phyloP scores from a whole-genome alignment of 1,139 yeast genomes.

The Pichia terricola region DNA sequence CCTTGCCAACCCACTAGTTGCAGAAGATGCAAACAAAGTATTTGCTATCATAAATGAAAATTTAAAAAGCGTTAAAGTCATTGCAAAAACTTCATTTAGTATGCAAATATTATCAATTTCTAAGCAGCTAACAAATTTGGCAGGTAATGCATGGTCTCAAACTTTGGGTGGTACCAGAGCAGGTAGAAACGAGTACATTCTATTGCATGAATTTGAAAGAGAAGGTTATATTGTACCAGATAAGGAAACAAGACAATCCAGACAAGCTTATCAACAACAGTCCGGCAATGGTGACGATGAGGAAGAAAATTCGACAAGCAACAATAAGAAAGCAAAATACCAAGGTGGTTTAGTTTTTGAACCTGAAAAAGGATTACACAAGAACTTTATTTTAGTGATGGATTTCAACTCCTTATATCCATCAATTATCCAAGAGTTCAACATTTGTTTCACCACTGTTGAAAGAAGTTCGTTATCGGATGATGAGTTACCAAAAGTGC shows the following conservation, averaged over 20 bases:
- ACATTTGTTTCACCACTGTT: slow-evolving; percentile 95
- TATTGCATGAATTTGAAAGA: slow-evolving; percentile 83
- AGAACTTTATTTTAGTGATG: slow-evolving; percentile 85
- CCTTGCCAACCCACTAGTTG: slow-evolving; percentile 53
- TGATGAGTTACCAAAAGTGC: slow-evolving; percentile 64
- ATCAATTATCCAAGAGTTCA: slow-evolving; percentile 91
- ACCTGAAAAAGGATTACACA: slow-evolving; percentile 92
- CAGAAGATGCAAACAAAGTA: slow-evolving; percentile 59
- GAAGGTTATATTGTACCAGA: slow-evolving; percentile 85
- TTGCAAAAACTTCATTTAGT: slow-evolving; percentile 72
- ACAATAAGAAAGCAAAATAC: slow-evolving; percentile 71
- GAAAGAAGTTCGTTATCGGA: slow-evolving; percentile 54
- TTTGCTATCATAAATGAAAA: slow-evolving; percentile 67
- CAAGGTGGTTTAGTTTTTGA: slow-evolving; percentile 94
- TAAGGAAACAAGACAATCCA: slow-evolving; percentile 50
- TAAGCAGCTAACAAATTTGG: slow-evolving; percentile 83
- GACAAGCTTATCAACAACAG: slow-evolving; percentile 13
- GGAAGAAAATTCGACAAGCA: slow-evolving; percentile 40
- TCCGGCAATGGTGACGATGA: slow-evolving; percentile 23
- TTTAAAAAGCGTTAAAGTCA: slow-evolving; percentile 53
- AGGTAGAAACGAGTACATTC: slow-evolving; percentile 88
- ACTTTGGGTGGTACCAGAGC: slow-evolving; percentile 94
- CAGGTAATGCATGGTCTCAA: slow-evolving; percentile 97
- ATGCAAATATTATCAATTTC: slow-evolving; percentile 83
- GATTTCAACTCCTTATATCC: slow-evolving; percentile 98